phyloP scores from a whole-genome alignment of 176 grass and related monocot species.

The bread wheat (Triticum aestivum) region IWGSC_CS_RefSeq_v2.1 NC_057810.1:638558515-638559014 shows the following conservation, averaged over 20 bases:
- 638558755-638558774: neutral
- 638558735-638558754: neutral
- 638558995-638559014: neutral
- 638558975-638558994: conserved; percentile 19
- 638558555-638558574: too few species aligned
- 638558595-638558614: too few species aligned
- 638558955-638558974: neutral
- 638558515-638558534: too few species aligned
- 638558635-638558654: too few species aligned
- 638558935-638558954: neutral
- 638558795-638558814: conserved; percentile 30
- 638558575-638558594: too few species aligned
- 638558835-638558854: conserved; percentile 22
- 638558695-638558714: neutral
- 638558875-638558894: conserved; percentile 36
- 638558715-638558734: neutral
- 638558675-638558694: neutral
- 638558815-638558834: conserved; percentile 29
- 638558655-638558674: neutral
- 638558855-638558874: conserved; percentile 30
- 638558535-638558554: too few species aligned
- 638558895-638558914: conserved; percentile 38
- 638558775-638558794: neutral
- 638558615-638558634: neutral
- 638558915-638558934: conserved; percentile 39